Evolutionary conservation across 768 basidiomycete genomes (phyloP).

Genomic region (Tylopilus sp.): DNA sequence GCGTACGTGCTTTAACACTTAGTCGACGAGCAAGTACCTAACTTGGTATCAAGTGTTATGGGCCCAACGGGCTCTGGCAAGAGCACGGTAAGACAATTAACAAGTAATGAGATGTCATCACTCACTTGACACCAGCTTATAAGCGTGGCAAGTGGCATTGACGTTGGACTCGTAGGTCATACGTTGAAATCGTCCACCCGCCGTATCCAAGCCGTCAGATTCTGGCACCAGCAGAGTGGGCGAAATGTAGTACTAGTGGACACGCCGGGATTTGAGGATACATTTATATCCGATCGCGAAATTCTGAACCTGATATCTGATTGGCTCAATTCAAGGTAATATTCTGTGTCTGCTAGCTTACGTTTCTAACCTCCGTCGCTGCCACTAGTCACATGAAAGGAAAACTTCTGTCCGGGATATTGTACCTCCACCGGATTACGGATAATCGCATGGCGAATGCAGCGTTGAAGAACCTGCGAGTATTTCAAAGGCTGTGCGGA

Average conservation of each 20-base stretch:
- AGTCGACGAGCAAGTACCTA: too few relatives aligned
- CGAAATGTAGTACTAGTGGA: constrained; percentile 12
- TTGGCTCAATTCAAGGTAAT: too few relatives aligned
- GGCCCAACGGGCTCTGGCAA: too few relatives aligned
- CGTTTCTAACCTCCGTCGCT: too few relatives aligned
- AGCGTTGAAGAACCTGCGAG: constrained; percentile 30
- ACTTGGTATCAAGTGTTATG: too few relatives aligned
- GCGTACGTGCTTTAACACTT: too few relatives aligned
- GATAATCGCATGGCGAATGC: too few relatives aligned
- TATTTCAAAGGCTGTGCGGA: constrained; percentile 31
- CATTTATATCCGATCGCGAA: constrained; percentile 10
- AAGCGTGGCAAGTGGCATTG: neutral
- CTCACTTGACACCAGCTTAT: constrained; percentile 10
- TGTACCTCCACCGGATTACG: too few relatives aligned
- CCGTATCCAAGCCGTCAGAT: too few relatives aligned
- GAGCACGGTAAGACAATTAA: constrained; percentile 5
- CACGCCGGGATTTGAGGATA: constrained; percentile 26
- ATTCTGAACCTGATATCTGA: constrained; percentile 10
- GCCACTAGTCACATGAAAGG: too few relatives aligned
- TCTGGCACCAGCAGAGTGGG: neutral
- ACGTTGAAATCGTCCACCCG: constrained; percentile 8
- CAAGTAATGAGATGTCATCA: neutral
- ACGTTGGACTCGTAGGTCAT: neutral
- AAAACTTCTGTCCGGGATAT: too few relatives aligned
- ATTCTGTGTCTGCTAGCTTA: too few relatives aligned